Percentiles rank a stretch among this genome's conserved stretches.
Conservation (phyloP, 2,329 filamentous ascomycete species). For the Orbilia quercus region DNA sequence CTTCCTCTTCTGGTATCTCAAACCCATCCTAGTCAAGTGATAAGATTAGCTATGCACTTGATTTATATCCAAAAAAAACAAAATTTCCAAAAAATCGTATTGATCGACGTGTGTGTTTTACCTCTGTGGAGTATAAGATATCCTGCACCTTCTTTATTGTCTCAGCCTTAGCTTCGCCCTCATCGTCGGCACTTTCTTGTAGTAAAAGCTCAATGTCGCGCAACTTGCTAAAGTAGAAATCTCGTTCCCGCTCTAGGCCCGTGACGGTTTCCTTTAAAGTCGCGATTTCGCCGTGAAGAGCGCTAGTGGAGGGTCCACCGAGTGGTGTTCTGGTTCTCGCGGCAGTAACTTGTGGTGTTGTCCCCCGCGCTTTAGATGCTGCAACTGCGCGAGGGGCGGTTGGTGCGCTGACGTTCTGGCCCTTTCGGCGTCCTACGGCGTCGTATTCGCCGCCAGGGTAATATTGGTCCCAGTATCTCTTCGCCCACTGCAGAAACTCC, state of each 20-base stretch:
- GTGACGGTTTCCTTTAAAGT: constrained; percentile 94
- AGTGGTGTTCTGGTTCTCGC: constrained; percentile 62
- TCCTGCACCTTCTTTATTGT: constrained; percentile 95
- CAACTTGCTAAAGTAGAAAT: constrained; percentile 99
- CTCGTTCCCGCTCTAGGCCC: constrained; percentile 92
- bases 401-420: constrained; percentile 70
- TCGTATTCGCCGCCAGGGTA: constrained; percentile 98
- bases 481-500: constrained; percentile 97
- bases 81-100: neutral
- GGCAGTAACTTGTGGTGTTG: constrained; percentile 65
- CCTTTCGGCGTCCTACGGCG: constrained; percentile 84
- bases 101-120: constrained; percentile 60
- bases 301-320: constrained; percentile 71
- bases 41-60: constrained; percentile 6
- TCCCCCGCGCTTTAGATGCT: constrained; percentile 62
- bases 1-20: constrained; percentile 85
- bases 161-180: constrained; percentile 89
- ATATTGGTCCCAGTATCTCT: constrained; percentile 97
- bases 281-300: constrained; percentile 83
- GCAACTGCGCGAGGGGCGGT: constrained; percentile 64
- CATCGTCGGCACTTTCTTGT: constrained; percentile 90
- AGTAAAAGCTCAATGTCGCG: constrained; percentile 95
- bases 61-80: neutral
- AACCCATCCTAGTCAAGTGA: constrained; percentile 71
- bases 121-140: constrained; percentile 96